These are phyloP conservation scores for Aspergillus glaucus DNA, from an alignment of 2,329 filamentous ascomycete genomes.

Conservation along the genomic window DNA sequence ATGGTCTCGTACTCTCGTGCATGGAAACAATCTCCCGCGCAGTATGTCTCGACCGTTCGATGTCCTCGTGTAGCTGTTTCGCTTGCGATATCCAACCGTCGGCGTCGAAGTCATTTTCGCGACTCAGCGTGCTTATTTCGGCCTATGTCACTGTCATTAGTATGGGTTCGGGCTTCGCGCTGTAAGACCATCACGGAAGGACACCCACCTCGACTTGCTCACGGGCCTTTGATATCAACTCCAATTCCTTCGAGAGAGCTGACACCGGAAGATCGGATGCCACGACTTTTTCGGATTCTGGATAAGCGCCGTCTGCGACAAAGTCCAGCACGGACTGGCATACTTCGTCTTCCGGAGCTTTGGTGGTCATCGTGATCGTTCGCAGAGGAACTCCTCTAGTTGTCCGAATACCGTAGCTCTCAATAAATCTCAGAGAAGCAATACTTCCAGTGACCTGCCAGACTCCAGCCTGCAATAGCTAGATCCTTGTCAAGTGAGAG, in stretches of 20 bases:
- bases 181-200: neutral
- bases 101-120: conserved; percentile 70
- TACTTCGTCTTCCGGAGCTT: conserved; percentile 37
- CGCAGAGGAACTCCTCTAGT: neutral
- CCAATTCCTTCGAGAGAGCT: conserved; percentile 45
- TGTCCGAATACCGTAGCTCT: neutral
- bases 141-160: conserved; percentile 39
- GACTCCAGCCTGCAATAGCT: neutral
- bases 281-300: conserved; percentile 50
- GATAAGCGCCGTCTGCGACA: conserved; percentile 51
- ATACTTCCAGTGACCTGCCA: neutral
- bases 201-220: conserved; percentile 47
- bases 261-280: conserved; percentile 46
- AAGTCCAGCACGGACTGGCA: conserved; percentile 61
- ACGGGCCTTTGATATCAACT: conserved; percentile 46
- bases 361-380: conserved; percentile 27
- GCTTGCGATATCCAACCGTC: conserved; percentile 82
- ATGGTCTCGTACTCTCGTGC: conserved; percentile 61
- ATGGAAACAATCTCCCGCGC: conserved; percentile 75
- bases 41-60: conserved; percentile 69
- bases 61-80: conserved; percentile 76
- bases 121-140: conserved; percentile 70
- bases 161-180: neutral
- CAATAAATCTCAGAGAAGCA: neutral
- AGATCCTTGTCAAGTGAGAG: neutral